Evolutionary conservation across 139 green algal species (phyloP).

Genomic region (Bryopsis sp.): DNA sequence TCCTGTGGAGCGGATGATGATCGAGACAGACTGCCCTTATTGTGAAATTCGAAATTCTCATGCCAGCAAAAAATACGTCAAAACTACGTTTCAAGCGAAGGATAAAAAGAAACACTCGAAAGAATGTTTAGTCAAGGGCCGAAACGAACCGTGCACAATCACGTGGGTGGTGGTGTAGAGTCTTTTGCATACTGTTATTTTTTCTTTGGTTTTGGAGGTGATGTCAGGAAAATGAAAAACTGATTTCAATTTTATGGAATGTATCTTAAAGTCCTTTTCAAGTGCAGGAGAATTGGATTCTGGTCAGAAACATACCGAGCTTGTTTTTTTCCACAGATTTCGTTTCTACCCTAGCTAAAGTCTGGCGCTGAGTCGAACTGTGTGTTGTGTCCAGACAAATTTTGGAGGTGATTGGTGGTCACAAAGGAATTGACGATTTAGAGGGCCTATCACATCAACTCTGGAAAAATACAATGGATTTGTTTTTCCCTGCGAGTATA

Average conservation of each 20-base stretch:
- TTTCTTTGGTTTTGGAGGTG: neutral
- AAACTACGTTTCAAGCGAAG: slow-evolving; percentile 31
- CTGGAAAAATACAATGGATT: slow-evolving; percentile 27
- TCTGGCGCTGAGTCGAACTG: neutral
- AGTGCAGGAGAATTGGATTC: too few relatives aligned
- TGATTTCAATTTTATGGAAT: neutral
- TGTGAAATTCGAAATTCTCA: slow-evolving; percentile 54
- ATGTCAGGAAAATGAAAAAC: slow-evolving; percentile 1
- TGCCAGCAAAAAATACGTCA: slow-evolving; percentile 30
- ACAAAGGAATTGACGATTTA: slow-evolving; percentile 23
- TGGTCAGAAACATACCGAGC: too few relatives aligned
- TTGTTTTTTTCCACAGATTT: too few relatives aligned
- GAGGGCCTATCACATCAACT: slow-evolving; percentile 27
- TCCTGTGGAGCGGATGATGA: slow-evolving; percentile 60
- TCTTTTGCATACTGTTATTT: too few relatives aligned
- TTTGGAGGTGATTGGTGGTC: slow-evolving; percentile 52
- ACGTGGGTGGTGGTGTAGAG: slow-evolving; percentile 18
- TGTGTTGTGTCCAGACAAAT: slow-evolving; percentile 26
- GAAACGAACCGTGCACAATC: slow-evolving; percentile 79
- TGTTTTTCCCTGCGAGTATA: slow-evolving; percentile 50
- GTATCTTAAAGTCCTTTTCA: too few relatives aligned
- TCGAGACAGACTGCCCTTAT: slow-evolving; percentile 85
- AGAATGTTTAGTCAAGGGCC: slow-evolving; percentile 59
- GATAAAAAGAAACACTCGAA: slow-evolving; percentile 71
- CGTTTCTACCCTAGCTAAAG: neutral